Conservation (phyloP, 345 rosid genomes). For the Rhizophora mangle region DNA sequence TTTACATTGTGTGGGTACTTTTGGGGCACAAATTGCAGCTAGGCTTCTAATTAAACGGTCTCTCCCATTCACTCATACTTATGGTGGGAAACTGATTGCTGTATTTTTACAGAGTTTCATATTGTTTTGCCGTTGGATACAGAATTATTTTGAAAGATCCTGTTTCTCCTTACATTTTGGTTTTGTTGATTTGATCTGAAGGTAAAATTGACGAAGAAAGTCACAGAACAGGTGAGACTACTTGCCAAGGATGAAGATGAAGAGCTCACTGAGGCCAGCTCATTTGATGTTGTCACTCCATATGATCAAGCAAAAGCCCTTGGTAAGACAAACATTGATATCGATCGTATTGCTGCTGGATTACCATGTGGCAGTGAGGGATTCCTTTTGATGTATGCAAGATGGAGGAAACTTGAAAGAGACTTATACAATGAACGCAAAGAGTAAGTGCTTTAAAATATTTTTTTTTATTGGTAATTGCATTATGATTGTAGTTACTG, state of each 20-base stretch:
- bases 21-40: too few relatives aligned
- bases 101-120: too few relatives aligned
- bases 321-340: conserved; percentile 94
- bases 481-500: background rate
- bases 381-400: conserved; percentile 96
- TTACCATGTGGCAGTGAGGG: conserved; percentile 99
- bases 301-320: conserved; percentile 99
- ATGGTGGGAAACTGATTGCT: too few relatives aligned
- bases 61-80: too few relatives aligned
- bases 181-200: conserved; percentile 26
- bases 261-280: conserved; percentile 61
- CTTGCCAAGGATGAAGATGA: conserved; percentile 94
- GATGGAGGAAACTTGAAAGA: conserved; percentile 98
- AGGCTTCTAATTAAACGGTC: too few relatives aligned
- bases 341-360: conserved; percentile 98
- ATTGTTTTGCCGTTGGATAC: background rate
- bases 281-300: conserved; percentile 66
- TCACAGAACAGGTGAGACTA: conserved; percentile 85
- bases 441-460: conserved; percentile 51
- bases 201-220: conserved; percentile 84
- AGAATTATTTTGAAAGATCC: background rate
- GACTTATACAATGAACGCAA: conserved; percentile 96
- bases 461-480: conserved; percentile 13
- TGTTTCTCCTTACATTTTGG: background rate
- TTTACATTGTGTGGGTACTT: too few relatives aligned